Evolutionary conservation across 768 basidiomycete genomes (phyloP).

Genomic region (Termitomyces sp.): DNA sequence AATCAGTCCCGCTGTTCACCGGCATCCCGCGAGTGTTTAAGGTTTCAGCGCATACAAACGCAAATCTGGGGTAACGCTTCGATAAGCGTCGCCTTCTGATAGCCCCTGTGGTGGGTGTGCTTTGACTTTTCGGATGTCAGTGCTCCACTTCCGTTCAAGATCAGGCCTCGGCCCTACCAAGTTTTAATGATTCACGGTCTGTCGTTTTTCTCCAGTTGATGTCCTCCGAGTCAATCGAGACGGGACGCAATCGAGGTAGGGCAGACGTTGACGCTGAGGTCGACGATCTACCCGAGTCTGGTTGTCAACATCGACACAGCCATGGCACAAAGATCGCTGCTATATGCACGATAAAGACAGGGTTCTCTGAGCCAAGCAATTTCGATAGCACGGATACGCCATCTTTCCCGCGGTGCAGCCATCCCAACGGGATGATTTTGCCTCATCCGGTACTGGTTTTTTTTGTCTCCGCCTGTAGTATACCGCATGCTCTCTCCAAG

Average conservation of each 20-base stretch:
- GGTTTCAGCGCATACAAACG: conserved; percentile 2
- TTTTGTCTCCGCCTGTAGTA: not conserved
- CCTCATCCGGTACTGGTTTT: not conserved
- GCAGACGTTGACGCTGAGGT: not conserved
- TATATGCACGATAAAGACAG: no score
- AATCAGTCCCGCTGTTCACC: not conserved
- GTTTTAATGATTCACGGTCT: not conserved
- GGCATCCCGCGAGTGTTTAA: not conserved
- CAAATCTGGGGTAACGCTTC: conserved; percentile 1
- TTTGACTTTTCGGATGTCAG: not conserved
- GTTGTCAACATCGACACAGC: not conserved
- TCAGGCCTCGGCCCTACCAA: not conserved
- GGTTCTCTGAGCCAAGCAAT: not conserved
- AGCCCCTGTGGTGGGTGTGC: conserved; percentile 4
- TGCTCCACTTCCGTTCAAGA: not conserved
- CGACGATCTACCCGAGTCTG: not conserved
- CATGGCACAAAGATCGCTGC: not conserved
- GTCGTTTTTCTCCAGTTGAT: conserved; percentile 2
- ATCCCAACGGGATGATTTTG: not conserved
- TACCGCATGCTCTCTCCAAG: conserved; percentile 4
- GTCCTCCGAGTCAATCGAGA: not conserved
- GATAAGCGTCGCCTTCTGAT: not conserved
- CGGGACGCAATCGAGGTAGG: not conserved
- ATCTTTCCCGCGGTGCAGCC: conserved; percentile 4
- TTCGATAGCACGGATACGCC: not conserved